Conservation (phyloP, 805 yeast species). For the Wickerhamomyces hampshirensis region DNA sequence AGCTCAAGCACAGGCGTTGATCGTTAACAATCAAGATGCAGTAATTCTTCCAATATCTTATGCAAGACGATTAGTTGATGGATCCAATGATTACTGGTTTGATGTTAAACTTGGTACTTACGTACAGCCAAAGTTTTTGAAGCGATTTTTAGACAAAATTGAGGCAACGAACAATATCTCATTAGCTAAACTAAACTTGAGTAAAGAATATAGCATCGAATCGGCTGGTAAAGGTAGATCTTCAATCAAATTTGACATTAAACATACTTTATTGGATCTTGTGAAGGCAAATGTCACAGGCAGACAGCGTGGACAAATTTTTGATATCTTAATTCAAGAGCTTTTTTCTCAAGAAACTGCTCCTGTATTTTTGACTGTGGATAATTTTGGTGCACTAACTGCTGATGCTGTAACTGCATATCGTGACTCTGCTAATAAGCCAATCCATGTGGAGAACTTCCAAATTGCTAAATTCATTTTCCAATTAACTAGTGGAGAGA, state of each 20-base stretch:
- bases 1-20: constrained; percentile 63
- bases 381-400: constrained; percentile 63
- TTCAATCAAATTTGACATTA: constrained; percentile 24
- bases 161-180: constrained; percentile 38
- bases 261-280: constrained; percentile 41
- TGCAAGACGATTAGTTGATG: constrained; percentile 60
- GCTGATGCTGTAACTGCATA: constrained; percentile 55
- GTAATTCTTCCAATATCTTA: constrained; percentile 61
- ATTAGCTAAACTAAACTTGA: constrained; percentile 31
- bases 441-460: constrained; percentile 55
- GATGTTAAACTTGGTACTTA: constrained; percentile 45
- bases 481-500: constrained; percentile 48
- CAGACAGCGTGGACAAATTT: constrained; percentile 38
- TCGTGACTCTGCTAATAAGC: constrained; percentile 48
- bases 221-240: constrained; percentile 30
- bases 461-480: constrained; percentile 59
- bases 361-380: constrained; percentile 69
- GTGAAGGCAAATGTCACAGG: constrained; percentile 32
- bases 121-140: constrained; percentile 77
- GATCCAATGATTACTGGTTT: constrained; percentile 61
- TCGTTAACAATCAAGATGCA: constrained; percentile 33
- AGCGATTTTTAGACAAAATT: constrained; percentile 51
- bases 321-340: constrained; percentile 52
- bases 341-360: constrained; percentile 41
- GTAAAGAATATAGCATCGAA: constrained; percentile 30